Percentiles rank a stretch among this genome's conserved stretches.
phyloP scores from a whole-genome alignment of 2,329 filamentous ascomycete species.

The Fusarium oxysporum region DNA sequence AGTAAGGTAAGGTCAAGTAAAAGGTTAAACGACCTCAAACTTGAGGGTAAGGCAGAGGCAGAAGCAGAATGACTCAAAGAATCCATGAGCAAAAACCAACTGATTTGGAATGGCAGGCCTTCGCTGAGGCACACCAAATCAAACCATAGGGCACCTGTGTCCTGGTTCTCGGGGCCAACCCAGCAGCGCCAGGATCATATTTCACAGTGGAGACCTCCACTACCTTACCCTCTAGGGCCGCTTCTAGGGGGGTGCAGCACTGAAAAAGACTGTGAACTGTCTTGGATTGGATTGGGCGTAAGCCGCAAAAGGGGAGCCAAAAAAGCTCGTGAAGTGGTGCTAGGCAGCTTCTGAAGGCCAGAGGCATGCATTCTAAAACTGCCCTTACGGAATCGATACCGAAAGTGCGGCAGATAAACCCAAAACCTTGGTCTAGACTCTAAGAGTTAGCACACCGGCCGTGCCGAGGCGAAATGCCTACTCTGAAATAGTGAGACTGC shows the following conservation, averaged over 20 bases:
- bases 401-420: conserved; percentile 40
- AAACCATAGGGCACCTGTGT: conserved; percentile 35
- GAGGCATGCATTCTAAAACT: conserved; percentile 22
- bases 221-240: not conserved
- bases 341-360: not conserved
- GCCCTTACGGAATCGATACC: conserved; percentile 44
- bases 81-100: conserved; percentile 1
- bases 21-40: conserved; percentile 14
- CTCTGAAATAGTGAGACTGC: not conserved
- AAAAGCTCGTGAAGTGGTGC: conserved; percentile 25
- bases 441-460: conserved; percentile 12
- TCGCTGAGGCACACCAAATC: not conserved
- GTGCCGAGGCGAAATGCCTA: conserved; percentile 22
- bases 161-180: conserved; percentile 46
- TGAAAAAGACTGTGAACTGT: not conserved
- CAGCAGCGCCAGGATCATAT: conserved; percentile 40
- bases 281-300: conserved; percentile 2
- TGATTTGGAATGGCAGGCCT: conserved; percentile 28
- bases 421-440: conserved; percentile 28
- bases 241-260: conserved; percentile 11
- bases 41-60: not conserved
- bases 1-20: conserved; percentile 20
- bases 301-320: not conserved
- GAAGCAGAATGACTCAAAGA: conserved; percentile 8
- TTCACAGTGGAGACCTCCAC: conserved; percentile 28